Percentiles rank a stretch among this genome's conserved stretches.
phyloP scores from a whole-genome alignment of 2,329 filamentous ascomycete species.

The Tympanopsis confertula region DNA sequence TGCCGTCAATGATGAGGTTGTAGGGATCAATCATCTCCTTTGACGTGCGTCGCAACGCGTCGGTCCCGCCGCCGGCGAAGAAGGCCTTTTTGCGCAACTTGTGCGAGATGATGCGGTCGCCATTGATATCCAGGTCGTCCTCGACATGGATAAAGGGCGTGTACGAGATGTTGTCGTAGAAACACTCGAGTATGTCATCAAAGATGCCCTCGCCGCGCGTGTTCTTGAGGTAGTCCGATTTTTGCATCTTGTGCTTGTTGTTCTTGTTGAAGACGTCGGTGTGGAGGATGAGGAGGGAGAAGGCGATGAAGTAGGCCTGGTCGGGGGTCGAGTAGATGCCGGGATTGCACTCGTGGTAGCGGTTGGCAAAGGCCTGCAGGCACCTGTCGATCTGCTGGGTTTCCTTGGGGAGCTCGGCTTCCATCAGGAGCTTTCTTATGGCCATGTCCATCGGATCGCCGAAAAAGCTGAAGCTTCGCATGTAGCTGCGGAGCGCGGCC shows the following conservation, averaged over 20 bases:
- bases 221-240: constrained; percentile 88
- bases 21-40: constrained; percentile 93
- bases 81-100: constrained; percentile 62
- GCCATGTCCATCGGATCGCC: constrained; percentile 98
- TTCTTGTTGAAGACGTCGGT: constrained; percentile 99
- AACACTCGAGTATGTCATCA: constrained; percentile 84
- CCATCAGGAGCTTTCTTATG: constrained; percentile 88
- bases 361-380: constrained; percentile 84
- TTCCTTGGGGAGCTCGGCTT: constrained; percentile 89
- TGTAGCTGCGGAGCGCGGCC: constrained; percentile 81
- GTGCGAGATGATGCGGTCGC: constrained; percentile 58
- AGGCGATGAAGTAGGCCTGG: constrained; percentile 96
- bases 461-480: constrained; percentile 89
- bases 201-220: constrained; percentile 84
- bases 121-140: constrained; percentile 73
- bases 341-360: constrained; percentile 96
- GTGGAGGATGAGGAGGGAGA: constrained; percentile 89
- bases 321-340: constrained; percentile 85
- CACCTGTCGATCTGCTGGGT: constrained; percentile 96
- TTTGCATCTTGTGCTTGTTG: constrained; percentile 99
- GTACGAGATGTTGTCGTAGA: constrained; percentile 97
- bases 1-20: constrained; percentile 81
- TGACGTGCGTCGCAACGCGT: constrained; percentile 44
- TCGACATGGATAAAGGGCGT: constrained; percentile 97
- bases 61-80: constrained; percentile 41